These are phyloP conservation scores for Boletus eberwhitei DNA, from an alignment of 768 basidiomycete genomes.

Conservation along the genomic window DNA sequence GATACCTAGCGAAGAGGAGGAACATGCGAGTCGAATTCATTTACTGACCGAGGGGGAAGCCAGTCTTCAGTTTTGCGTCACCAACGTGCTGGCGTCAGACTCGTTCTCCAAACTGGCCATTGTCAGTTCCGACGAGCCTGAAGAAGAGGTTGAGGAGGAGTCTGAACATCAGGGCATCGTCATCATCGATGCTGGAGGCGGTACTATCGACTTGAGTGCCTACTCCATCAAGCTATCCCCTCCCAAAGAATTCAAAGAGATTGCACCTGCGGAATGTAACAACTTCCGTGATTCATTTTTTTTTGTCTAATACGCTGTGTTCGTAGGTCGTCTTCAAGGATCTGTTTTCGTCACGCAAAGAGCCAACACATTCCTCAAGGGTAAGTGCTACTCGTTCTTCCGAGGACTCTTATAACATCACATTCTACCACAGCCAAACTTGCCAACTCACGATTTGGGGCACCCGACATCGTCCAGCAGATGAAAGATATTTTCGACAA, in stretches of 20 bases:
- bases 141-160: background rate
- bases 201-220: constrained; percentile 39
- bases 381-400: constrained; percentile 13
- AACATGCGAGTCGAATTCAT: constrained; percentile 18
- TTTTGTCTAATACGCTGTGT: background rate
- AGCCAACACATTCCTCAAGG: constrained; percentile 25
- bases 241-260: constrained; percentile 30
- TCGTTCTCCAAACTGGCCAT: constrained; percentile 8
- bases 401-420: background rate
- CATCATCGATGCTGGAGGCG: constrained; percentile 45
- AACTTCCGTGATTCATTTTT: background rate
- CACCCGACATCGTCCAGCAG: constrained; percentile 27
- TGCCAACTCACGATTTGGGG: constrained; percentile 26
- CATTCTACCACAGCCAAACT: constrained; percentile 24
- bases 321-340: constrained; percentile 37
- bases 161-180: constrained; percentile 36
- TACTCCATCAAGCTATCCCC: constrained; percentile 27
- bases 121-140: background rate
- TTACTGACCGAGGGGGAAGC: constrained; percentile 29
- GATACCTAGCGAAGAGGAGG: constrained; percentile 10
- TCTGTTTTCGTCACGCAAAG: constrained; percentile 35
- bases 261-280: constrained; percentile 33
- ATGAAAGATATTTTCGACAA: constrained; percentile 37
- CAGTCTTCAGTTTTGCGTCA: constrained; percentile 37
- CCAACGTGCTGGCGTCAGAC: constrained; percentile 38